Evolutionary conservation across 805 yeast species (phyloP), one percentile per base, ranked within the genome.

Genomic region (Tetrapisispora pingtungensis): DNA sequence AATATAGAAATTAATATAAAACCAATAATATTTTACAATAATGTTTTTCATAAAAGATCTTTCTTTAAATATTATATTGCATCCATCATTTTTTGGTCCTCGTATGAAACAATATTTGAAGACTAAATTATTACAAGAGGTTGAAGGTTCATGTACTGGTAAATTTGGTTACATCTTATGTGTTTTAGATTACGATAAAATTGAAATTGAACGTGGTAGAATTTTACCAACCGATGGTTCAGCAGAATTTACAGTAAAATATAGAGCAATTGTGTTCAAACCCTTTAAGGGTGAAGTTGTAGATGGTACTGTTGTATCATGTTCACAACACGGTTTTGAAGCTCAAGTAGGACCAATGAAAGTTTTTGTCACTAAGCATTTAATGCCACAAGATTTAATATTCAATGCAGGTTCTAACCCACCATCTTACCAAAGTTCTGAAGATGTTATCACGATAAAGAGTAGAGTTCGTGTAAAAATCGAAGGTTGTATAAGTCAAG

Each of bases 211-310:
- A 40, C 82, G 87, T 55, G 98, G 98, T 17, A 73, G 84, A 54
- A 85, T 93, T 50, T 75, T 93, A 36, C 95, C 97, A 3, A 81
- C 89, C 20, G 80, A 81, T 46, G 98, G 98, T 2, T 81, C 88
- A 57, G 97, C 98, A 0, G 97, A 88, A 65, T 93, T 93, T 58
- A 95, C 87, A 55, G 97, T 93, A 43, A 86, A 87, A 65, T 93
- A 93, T 64, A 73, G 95, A 54, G 98, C 98, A 0, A 89, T 93
- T 42, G 97, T 93, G 30, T 93, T 96, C 94, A 84, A 90, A 59
- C 98, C 98, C 4, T 93, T 93, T 69, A 93, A 93, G 67, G 98
- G 97, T 31, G 98, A 93, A 66, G 98, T 93, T 7, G 97, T 93
- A 22, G 98, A 93, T 65, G 98, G 94, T 6, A 80, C 90, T 20